Conservation (phyloP, 139 green algal species). For the Chlamydomonas applanata region DNA sequence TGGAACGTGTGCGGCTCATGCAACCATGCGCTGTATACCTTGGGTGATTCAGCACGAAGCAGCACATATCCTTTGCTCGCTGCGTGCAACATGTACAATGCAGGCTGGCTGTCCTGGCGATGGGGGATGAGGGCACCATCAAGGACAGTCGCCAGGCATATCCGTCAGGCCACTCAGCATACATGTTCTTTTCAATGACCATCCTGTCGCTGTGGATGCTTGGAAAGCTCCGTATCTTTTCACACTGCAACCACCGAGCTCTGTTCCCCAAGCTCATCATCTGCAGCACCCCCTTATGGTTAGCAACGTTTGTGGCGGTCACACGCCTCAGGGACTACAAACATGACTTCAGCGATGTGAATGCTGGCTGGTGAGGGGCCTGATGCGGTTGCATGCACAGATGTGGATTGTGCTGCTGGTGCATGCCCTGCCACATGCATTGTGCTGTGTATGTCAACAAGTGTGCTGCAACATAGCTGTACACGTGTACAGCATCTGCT, state of each 20-base stretch:
- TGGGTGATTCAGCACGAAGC: background rate
- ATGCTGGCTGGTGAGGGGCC: conserved; percentile 8
- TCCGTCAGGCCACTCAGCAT: conserved; percentile 38
- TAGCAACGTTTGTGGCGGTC: conserved; percentile 1
- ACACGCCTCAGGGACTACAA: conserved; percentile 6
- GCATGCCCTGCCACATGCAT: background rate
- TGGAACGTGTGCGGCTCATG: background rate
- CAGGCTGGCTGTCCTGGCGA: conserved; percentile 22
- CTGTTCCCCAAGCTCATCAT: background rate
- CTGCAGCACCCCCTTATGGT: conserved; percentile 4
- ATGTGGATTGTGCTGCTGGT: background rate
- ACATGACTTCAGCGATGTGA: conserved; percentile 10
- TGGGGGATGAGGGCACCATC: conserved; percentile 8
- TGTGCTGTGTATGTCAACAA: background rate
- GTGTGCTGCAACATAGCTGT: too few species aligned
- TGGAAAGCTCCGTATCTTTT: conserved; percentile 20
- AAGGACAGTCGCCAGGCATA: conserved; percentile 29
- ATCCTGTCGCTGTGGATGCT: conserved; percentile 27
- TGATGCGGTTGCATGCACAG: background rate
- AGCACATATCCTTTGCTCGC: background rate
- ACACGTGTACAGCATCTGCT: too few species aligned
- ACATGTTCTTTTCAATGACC: conserved; percentile 39
- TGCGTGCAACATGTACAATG: background rate
- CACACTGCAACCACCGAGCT: background rate
- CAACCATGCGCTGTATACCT: background rate